Evolutionary conservation across 331 rosid species (phyloP).

Genomic region (Quercus tomentella): DNA sequence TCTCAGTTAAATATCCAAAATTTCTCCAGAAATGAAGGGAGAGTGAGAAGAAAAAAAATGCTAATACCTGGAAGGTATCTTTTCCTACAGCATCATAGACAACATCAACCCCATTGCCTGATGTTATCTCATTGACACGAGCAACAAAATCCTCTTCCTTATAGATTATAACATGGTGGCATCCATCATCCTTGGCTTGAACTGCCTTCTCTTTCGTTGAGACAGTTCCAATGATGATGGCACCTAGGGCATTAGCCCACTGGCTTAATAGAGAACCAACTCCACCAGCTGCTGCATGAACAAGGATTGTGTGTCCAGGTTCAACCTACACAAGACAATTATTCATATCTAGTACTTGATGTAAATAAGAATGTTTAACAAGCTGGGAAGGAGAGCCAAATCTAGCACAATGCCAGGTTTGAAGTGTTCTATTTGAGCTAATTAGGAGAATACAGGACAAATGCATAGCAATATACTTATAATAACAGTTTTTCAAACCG

Average conservation of each 20-base stretch:
- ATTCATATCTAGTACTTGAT: not conserved
- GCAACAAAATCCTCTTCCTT: constrained; percentile 71
- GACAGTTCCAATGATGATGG: constrained; percentile 77
- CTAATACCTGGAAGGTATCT: constrained; percentile 66
- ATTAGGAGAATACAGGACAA: not conserved
- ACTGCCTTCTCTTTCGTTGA: constrained; percentile 65
- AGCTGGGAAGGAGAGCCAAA: not conserved
- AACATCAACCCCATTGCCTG: constrained; percentile 79
- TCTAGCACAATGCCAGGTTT: not conserved
- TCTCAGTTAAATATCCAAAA: not conserved
- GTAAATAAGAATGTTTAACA: not conserved
- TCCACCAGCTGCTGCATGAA: constrained; percentile 95
- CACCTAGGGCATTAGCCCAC: constrained; percentile 82
- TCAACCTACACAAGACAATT: constrained; percentile 46
- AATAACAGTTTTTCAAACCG: not conserved
- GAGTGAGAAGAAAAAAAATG: not conserved
- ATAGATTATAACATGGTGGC: constrained; percentile 67
- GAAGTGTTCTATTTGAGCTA: not conserved
- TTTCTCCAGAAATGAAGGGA: not conserved
- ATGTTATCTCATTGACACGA: constrained; percentile 68
- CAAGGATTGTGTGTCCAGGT: constrained; percentile 60
- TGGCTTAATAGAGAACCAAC: constrained; percentile 83
- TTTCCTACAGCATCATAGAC: constrained; percentile 89
- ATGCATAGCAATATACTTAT: not conserved
- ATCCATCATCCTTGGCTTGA: constrained; percentile 86